Evolutionary conservation across 352 stramenopile genomes (phyloP), one percentile per base, ranked within the genome.

Genomic region (Phytopythium oedochilum): DNA sequence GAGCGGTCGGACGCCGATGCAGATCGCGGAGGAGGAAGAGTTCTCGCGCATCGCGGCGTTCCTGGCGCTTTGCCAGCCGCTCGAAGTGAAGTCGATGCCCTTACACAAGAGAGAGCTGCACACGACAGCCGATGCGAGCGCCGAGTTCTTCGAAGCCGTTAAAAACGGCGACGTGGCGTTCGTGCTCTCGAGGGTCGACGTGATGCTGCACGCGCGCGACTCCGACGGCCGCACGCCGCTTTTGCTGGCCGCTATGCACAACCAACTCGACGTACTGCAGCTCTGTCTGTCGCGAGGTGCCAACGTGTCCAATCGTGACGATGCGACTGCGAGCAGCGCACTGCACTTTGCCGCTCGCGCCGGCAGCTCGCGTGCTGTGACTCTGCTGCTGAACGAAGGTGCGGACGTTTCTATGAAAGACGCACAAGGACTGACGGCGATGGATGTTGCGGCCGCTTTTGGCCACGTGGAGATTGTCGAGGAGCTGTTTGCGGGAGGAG

Each of bases 401-500:
- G 48, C 48, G 7, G 48, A 55, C 18, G 14, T 32, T 11, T 18
- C 29, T 9, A 55, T 55, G 32, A 44, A 45, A 6, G 48, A 55
- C 23, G 32, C 35, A 18, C 11, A 36, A 1, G 48, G 48, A 5
- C 14, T 55, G 20, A 45, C 48, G 17, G 20, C 48, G 0, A 55
- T 55, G n/a, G 34, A 35, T 22, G 36, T 43, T n/a, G 48, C 48
- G 22, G 48, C 22, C 7, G 35, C 22, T 3, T 23, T 20, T 1
- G 48, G 48, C 20, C 20, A 55, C 48, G 20, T 70, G 7, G 61
- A 70, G 20, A 76, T 76, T 26, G 61, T 94, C 18, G 47, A 65
- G 11, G 78, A 75, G 45, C 61, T 94, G 22, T 82, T 89, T 51
- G 29, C 64, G 5, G 59, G 66, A 14, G 65, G 59, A 5, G 59